These are phyloP conservation scores for Puccinia polysora DNA, from an alignment of 1,284 basidiomycete genomes.

Conservation along the genomic window DNA sequence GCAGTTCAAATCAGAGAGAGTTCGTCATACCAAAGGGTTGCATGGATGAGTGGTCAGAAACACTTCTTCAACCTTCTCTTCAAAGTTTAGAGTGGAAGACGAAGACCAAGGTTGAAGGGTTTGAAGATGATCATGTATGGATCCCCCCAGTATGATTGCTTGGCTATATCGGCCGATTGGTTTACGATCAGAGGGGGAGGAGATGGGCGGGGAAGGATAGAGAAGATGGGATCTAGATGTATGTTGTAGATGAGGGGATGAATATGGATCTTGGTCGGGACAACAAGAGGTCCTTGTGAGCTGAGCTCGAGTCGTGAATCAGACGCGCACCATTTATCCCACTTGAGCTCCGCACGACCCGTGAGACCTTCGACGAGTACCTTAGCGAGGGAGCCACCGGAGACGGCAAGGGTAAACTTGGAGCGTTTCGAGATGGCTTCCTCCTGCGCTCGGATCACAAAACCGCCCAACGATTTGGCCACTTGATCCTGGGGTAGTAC, in stretches of 20 bases:
- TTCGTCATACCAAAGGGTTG: not conserved
- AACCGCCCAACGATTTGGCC: slow-evolving; percentile 66
- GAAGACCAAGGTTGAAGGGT: not conserved
- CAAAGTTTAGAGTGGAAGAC: not conserved
- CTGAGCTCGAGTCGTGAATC: no score
- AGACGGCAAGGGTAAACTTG: slow-evolving; percentile 85
- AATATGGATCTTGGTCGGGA: no score
- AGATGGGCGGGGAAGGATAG: no score
- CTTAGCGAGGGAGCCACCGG: slow-evolving; percentile 85
- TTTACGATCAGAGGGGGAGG: no score
- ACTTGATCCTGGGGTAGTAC: slow-evolving; percentile 63
- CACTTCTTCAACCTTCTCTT: no score
- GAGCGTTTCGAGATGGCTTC: slow-evolving; percentile 82
- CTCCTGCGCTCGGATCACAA: slow-evolving; percentile 80
- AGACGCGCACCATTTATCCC: slow-evolving; percentile 95
- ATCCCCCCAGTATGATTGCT: no score
- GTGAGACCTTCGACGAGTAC: slow-evolving; percentile 70
- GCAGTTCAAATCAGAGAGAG: slow-evolving; percentile 1
- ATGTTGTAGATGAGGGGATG: no score
- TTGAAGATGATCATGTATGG: not conserved
- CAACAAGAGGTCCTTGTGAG: no score
- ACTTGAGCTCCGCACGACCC: slow-evolving; percentile 69
- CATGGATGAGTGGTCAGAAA: not conserved
- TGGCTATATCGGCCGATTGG: no score
- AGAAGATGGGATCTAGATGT: no score